These are phyloP conservation scores for Podospora appendiculata DNA, from an alignment of 495 filamentous ascomycete species.

Conservation along the genomic window DNA sequence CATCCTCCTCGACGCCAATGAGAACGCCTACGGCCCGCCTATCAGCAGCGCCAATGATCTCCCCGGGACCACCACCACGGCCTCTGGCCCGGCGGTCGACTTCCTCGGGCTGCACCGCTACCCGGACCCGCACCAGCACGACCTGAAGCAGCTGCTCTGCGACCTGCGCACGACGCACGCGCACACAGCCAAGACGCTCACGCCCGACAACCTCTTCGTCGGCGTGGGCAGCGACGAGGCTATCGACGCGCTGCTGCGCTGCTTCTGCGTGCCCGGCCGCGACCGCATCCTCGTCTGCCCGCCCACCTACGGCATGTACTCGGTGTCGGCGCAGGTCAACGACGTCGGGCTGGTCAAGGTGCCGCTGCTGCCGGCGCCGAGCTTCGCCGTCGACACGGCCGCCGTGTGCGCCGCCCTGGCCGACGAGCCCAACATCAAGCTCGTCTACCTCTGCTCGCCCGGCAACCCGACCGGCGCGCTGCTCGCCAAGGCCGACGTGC, in stretches of 20 bases:
- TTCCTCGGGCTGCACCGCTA: constrained; percentile 82
- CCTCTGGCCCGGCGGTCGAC: constrained; percentile 45
- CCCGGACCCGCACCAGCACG: constrained; percentile 87
- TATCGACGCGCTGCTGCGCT: constrained; percentile 86
- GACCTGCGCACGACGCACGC: constrained; percentile 76
- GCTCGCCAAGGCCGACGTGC: constrained; percentile 68
- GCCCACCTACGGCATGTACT: constrained; percentile 98
- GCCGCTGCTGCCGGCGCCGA: constrained; percentile 52
- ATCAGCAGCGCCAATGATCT: constrained; percentile 16
- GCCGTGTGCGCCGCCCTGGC: constrained; percentile 59
- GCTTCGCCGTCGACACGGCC: constrained; percentile 63
- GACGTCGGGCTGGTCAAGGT: constrained; percentile 81
- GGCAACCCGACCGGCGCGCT: constrained; percentile 86
- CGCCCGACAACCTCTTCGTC: constrained; percentile 79
- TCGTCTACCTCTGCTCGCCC: constrained; percentile 86
- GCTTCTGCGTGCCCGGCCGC: constrained; percentile 79
- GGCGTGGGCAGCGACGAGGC: constrained; percentile 95
- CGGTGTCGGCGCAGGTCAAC: constrained; percentile 87
- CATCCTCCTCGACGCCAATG: constrained; percentile 93
- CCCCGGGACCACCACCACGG: constrained; percentile 15
- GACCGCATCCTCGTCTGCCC: constrained; percentile 93
- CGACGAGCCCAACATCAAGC: constrained; percentile 60
- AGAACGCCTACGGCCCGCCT: constrained; percentile 89
- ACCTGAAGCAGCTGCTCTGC: constrained; percentile 82
- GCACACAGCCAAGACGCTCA: constrained; percentile 68